A percentile compares a stretch with the other conserved stretches of the same genome.
Evolutionary conservation across 192 early-diverging fungal genomes (phyloP).

Genomic region (Umbelopsis sp.): DNA sequence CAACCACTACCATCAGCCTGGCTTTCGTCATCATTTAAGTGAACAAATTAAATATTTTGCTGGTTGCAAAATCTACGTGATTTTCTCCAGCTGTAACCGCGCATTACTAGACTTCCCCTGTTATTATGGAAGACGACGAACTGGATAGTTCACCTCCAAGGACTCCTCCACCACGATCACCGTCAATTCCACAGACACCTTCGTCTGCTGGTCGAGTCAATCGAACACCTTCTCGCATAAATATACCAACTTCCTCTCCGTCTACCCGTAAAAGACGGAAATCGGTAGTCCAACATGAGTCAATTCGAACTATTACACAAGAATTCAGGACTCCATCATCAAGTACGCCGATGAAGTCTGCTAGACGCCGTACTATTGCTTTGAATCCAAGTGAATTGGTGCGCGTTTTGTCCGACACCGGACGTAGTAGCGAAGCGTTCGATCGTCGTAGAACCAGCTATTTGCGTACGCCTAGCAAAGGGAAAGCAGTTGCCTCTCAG

Average conservation of each 20-base stretch:
- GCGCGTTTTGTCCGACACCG: slow-evolving; percentile 1
- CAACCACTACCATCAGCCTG: neutral
- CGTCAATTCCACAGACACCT: neutral
- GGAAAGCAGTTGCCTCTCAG: neutral
- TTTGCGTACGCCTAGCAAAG: neutral
- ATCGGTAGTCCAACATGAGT: neutral
- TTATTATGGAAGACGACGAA: neutral
- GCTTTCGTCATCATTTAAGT: too few species aligned
- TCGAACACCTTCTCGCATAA: slow-evolving; percentile 7
- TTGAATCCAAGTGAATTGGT: neutral
- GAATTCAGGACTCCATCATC: neutral
- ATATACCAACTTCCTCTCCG: neutral
- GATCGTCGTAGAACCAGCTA: neutral
- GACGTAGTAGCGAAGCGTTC: neutral
- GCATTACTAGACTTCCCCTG: neutral
- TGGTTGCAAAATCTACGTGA: neutral
- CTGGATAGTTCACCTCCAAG: slow-evolving; percentile 4
- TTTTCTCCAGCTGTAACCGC: neutral
- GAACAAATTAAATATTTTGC: neutral
- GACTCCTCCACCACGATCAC: slow-evolving; percentile 13
- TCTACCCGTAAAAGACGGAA: slow-evolving; percentile 1
- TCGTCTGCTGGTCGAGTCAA: slow-evolving; percentile 7
- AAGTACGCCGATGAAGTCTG: neutral
- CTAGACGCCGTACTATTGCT: slow-evolving; percentile 5
- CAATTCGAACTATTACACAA: neutral